These are phyloP conservation scores for Astraeus odoratus DNA, from an alignment of 768 basidiomycete genomes.

Conservation along the genomic window DNA sequence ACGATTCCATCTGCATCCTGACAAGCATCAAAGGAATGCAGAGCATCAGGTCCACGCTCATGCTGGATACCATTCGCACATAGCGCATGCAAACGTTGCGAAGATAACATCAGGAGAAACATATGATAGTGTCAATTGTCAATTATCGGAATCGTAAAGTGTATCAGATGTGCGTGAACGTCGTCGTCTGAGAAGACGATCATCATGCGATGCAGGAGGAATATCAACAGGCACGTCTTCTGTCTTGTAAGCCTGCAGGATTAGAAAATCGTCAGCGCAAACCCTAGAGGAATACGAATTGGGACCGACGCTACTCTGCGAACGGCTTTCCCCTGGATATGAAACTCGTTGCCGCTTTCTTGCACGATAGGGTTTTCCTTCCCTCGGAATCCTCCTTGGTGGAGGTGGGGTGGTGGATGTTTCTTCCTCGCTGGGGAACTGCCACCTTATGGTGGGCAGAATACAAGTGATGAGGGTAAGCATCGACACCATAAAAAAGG, in stretches of 20 bases:
- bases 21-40: no score
- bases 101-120: background rate
- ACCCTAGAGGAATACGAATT: background rate
- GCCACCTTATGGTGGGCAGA: constrained; percentile 38
- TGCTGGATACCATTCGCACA: no score
- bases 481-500: constrained; percentile 43
- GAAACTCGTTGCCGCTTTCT: constrained; percentile 25
- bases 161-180: constrained; percentile 34
- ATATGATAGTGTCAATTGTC: constrained; percentile 5
- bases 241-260: constrained; percentile 19
- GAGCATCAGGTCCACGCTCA: no score
- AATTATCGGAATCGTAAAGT: constrained; percentile 24
- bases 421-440: constrained; percentile 12
- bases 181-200: constrained; percentile 37
- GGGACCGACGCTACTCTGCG: constrained; percentile 18
- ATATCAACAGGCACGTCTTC: constrained; percentile 25
- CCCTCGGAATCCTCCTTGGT: constrained; percentile 10
- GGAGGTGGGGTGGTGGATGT: background rate
- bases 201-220: constrained; percentile 23
- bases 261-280: constrained; percentile 7
- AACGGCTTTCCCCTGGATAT: constrained; percentile 14
- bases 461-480: constrained; percentile 44
- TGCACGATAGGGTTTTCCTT: constrained; percentile 16
- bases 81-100: background rate
- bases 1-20: no score